These are phyloP conservation scores for Delitschia confertaspora DNA, from an alignment of 495 filamentous ascomycete genomes.

Conservation along the genomic window DNA sequence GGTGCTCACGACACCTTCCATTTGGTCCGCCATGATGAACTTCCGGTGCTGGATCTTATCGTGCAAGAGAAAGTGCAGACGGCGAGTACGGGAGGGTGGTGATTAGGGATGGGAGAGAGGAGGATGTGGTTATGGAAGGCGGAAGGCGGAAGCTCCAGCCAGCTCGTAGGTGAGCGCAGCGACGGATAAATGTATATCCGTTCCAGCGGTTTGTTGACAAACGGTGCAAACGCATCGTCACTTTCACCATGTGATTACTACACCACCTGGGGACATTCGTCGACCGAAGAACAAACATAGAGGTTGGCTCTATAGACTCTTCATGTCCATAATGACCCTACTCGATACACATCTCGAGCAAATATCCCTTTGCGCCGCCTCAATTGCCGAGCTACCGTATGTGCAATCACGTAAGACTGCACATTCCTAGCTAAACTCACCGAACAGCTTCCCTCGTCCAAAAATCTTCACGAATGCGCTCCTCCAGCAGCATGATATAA, in stretches of 20 bases:
- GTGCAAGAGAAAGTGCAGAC: constrained; percentile 10
- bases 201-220: constrained; percentile 12
- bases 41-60: too few species aligned
- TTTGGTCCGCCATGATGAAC: constrained; percentile 36
- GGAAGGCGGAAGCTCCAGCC: constrained; percentile 19
- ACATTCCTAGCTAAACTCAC: constrained; percentile 3
- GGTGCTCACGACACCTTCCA: constrained; percentile 34
- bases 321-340: constrained; percentile 48
- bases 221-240: constrained; percentile 5
- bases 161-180: constrained; percentile 1
- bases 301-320: too few species aligned
- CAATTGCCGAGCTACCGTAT: constrained; percentile 77
- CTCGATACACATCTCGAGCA: constrained; percentile 83
- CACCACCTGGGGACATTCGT: neutral
- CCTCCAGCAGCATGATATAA: constrained; percentile 81
- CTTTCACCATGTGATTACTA: neutral
- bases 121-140: constrained; percentile 3
- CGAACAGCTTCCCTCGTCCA: constrained; percentile 64
- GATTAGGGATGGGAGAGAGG: neutral
- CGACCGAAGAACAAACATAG: too few species aligned
- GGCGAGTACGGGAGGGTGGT: neutral
- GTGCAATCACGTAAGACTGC: constrained; percentile 24
- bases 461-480: constrained; percentile 95
- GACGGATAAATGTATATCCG: too few species aligned
- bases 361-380: constrained; percentile 70